A percentile compares a stretch with the other conserved stretches of the same genome.
phyloP scores from a whole-genome alignment of 345 rosid genomes.

The Murraya koenigii region DNA sequence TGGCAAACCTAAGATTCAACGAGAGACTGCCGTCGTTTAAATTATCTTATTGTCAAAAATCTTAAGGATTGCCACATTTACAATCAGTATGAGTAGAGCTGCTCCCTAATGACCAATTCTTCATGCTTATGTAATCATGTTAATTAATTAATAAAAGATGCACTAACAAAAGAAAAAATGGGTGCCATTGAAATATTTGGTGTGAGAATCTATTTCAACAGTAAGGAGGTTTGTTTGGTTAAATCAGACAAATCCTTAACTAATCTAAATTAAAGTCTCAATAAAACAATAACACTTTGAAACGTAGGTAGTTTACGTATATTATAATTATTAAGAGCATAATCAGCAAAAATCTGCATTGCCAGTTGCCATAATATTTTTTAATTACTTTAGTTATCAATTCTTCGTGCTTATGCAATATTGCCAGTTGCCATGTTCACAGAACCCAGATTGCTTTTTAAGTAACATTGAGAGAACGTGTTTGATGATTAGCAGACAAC shows the following conservation, averaged over 20 bases:
- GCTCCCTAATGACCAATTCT: not conserved
- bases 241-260: not conserved
- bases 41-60: not conserved
- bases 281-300: not conserved
- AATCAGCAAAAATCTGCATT: not conserved
- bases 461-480: constrained; percentile 12
- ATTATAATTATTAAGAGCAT: not conserved
- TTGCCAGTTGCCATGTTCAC: not conserved
- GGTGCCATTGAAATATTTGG: not conserved
- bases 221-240: not conserved
- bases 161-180: not conserved
- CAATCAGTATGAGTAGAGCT: not conserved
- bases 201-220: constrained; percentile 8
- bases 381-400: not conserved
- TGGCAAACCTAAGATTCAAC: not conserved
- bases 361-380: not conserved
- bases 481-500: constrained; percentile 23
- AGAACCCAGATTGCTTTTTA: not conserved
- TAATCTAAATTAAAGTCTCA: not conserved
- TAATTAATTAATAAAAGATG: not conserved
- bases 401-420: not conserved
- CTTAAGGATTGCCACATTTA: not conserved
- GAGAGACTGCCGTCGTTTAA: not conserved
- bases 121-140: not conserved
- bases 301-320: not conserved